Conservation (phyloP, 768 basidiomycete species). For the Candolleomyces aberdarensis region DNA sequence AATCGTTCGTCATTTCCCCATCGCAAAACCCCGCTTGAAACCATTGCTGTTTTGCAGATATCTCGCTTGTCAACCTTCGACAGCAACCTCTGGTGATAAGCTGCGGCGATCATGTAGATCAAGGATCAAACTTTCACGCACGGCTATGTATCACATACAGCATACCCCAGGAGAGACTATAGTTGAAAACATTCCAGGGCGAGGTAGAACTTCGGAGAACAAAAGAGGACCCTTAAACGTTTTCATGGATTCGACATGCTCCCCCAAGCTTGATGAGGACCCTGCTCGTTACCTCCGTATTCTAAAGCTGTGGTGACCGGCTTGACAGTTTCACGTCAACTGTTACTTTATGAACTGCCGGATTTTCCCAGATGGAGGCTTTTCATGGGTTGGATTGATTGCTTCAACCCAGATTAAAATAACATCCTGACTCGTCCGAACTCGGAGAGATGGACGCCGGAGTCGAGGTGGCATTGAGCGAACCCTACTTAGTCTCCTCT, state of each 20-base stretch:
- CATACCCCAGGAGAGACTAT: too few relatives aligned
- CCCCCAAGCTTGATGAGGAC: background rate
- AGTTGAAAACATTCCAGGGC: too few relatives aligned
- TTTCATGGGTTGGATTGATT: background rate
- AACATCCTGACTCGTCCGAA: background rate
- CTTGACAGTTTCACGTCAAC: background rate
- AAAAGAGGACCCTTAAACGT: too few relatives aligned
- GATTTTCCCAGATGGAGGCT: background rate
- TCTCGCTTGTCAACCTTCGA: background rate
- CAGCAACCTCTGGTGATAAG: background rate
- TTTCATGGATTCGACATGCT: background rate
- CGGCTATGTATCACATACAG: background rate
- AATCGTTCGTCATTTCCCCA: too few relatives aligned
- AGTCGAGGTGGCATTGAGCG: background rate
- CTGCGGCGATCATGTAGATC: background rate
- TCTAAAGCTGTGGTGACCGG: background rate
- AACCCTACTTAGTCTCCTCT: too few relatives aligned
- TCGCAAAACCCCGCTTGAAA: too few relatives aligned
- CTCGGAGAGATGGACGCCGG: background rate
- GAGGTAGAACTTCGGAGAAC: too few relatives aligned
- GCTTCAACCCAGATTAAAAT: background rate
- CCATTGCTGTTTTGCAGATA: background rate
- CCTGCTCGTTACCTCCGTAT: background rate
- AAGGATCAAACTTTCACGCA: constrained; percentile 1
- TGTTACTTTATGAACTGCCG: background rate